Evolutionary conservation across 352 stramenopile species (phyloP).

Genomic region (Globisporangium middletonii): DNA sequence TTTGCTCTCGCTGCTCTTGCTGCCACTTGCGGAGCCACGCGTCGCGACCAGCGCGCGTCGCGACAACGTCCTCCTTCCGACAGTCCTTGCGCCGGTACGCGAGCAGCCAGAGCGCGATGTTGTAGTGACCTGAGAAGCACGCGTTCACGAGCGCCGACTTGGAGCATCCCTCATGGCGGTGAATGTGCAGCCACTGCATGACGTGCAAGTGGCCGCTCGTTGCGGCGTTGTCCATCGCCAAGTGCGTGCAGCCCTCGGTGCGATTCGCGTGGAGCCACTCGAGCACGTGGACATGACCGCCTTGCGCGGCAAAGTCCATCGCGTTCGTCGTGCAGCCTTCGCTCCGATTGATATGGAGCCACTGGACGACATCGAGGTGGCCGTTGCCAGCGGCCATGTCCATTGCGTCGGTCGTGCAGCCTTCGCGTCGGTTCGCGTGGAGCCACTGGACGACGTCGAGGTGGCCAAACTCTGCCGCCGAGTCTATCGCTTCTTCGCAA

Average conservation of each 20-base stretch:
- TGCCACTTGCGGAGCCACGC: slow-evolving; percentile 6
- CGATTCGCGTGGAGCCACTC: slow-evolving; percentile 26
- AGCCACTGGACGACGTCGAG: slow-evolving; percentile 29
- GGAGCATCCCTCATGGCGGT: slow-evolving; percentile 62
- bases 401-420: slow-evolving; percentile 29
- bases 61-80: slow-evolving; percentile 11
- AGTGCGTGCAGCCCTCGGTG: slow-evolving; percentile 31
- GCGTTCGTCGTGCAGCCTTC: slow-evolving; percentile 24
- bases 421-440: slow-evolving; percentile 22
- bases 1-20: neutral
- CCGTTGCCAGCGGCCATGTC: slow-evolving; percentile 25
- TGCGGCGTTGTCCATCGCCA: slow-evolving; percentile 35
- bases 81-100: slow-evolving; percentile 7
- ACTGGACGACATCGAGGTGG: slow-evolving; percentile 23
- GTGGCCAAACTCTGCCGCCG: slow-evolving; percentile 21
- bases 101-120: slow-evolving; percentile 56
- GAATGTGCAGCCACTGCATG: slow-evolving; percentile 42
- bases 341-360: slow-evolving; percentile 23
- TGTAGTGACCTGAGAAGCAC: slow-evolving; percentile 36
- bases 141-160: slow-evolving; percentile 64
- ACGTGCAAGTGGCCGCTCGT: slow-evolving; percentile 27
- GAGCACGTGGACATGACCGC: slow-evolving; percentile 27
- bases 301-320: slow-evolving; percentile 23
- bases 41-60: slow-evolving; percentile 4
- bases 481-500: slow-evolving; percentile 23